phyloP scores from a whole-genome alignment of 2,329 filamentous ascomycete species.

The Fusarium scirpi region DNA sequence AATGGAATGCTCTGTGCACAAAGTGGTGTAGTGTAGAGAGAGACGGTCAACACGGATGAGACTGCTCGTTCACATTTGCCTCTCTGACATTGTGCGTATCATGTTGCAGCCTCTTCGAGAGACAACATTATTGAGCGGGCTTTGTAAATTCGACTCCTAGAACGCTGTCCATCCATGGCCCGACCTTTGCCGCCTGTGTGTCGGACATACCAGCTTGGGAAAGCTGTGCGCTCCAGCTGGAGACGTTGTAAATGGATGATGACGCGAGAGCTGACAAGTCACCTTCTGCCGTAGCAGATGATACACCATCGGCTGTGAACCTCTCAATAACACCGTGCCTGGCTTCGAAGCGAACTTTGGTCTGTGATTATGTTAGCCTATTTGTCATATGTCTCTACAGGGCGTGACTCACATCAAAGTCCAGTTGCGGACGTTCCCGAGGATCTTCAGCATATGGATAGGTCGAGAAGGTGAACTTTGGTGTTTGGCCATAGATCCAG shows the following conservation, averaged over 20 bases:
- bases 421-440: slow-evolving; percentile 64
- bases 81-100: slow-evolving; percentile 31
- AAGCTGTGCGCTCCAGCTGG: slow-evolving; percentile 46
- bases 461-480: slow-evolving; percentile 80
- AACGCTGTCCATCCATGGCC: slow-evolving; percentile 50
- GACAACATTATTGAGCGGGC: slow-evolving; percentile 28
- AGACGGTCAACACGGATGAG: slow-evolving; percentile 6
- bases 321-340: slow-evolving; percentile 54
- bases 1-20: slow-evolving; percentile 23
- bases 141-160: slow-evolving; percentile 50
- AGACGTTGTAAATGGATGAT: slow-evolving; percentile 42
- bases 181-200: slow-evolving; percentile 41
- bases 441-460: slow-evolving; percentile 69
- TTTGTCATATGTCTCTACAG: neutral
- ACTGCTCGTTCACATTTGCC: slow-evolving; percentile 24
- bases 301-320: slow-evolving; percentile 46
- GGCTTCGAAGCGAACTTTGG: slow-evolving; percentile 53
- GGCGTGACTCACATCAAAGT: slow-evolving; percentile 56
- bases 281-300: slow-evolving; percentile 16
- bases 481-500: slow-evolving; percentile 90
- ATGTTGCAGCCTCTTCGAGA: slow-evolving; percentile 26
- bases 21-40: slow-evolving; percentile 36
- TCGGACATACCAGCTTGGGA: slow-evolving; percentile 43
- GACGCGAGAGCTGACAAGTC: slow-evolving; percentile 31
- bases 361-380: slow-evolving; percentile 38